phyloP scores from a whole-genome alignment of 768 basidiomycete genomes.

The Lactifluus echinatus region DNA sequence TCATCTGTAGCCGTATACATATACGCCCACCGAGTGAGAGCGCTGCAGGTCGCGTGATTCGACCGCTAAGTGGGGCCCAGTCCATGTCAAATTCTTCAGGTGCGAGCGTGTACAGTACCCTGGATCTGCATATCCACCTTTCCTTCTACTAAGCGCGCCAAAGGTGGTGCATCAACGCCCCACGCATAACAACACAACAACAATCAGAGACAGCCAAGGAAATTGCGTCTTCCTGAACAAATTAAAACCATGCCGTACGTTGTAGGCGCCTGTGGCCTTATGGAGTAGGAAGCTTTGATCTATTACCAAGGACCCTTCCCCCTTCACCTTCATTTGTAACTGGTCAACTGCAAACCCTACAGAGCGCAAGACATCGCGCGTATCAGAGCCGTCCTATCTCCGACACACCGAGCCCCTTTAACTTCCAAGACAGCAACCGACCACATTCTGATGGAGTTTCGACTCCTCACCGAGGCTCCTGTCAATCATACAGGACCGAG shows the following conservation, averaged over 20 bases:
- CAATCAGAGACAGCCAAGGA: too few species aligned
- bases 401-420: neutral
- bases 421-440: neutral
- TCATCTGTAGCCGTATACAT: neutral
- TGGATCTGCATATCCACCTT: neutral
- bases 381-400: neutral
- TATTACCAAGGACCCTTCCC: neutral
- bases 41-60: too few species aligned
- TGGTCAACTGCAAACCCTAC: neutral
- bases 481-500: neutral
- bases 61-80: too few species aligned
- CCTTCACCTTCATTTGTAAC: neutral
- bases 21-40: too few species aligned
- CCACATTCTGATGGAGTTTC: conserved; percentile 21
- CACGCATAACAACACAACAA: neutral
- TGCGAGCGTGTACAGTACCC: neutral
- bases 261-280: neutral
- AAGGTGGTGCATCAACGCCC: neutral
- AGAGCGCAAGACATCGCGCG: too few species aligned
- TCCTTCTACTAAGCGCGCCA: neutral
- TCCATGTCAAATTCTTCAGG: too few species aligned
- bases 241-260: neutral
- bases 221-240: neutral
- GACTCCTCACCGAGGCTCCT: conserved; percentile 9
- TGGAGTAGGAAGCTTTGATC: neutral